A percentile compares a stretch with the other conserved stretches of the same genome.
phyloP scores from a whole-genome alignment of 225 moss, liverwort and hornwort genomes.

The Physcomitrellopsis africana region DNA sequence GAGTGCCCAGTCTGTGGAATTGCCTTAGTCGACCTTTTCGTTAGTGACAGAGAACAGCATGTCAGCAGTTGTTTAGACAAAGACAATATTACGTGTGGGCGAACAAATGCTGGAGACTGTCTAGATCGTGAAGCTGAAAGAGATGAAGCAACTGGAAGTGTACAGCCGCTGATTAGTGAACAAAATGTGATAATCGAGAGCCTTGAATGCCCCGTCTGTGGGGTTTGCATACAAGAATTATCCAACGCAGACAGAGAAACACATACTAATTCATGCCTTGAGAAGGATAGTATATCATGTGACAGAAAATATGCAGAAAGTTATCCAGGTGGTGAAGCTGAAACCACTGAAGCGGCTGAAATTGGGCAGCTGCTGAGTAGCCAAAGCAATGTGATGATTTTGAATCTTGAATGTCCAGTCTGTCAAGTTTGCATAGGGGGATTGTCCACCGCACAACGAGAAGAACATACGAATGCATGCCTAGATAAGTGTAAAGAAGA shows the following conservation, averaged over 20 bases:
- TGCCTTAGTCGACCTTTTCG: slow-evolving; percentile 39
- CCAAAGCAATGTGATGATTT: slow-evolving; percentile 20
- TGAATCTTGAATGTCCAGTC: slow-evolving; percentile 61
- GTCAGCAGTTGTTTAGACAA: slow-evolving; percentile 68
- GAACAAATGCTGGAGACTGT: slow-evolving; percentile 24
- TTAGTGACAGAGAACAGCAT: slow-evolving; percentile 60
- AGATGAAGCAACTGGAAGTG: slow-evolving; percentile 21
- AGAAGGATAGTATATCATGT: slow-evolving; percentile 29
- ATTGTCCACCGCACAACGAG: slow-evolving; percentile 59
- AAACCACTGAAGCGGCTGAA: slow-evolving; percentile 21
- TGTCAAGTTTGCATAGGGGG: slow-evolving; percentile 67
- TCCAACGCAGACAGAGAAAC: slow-evolving; percentile 48
- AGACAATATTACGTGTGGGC: slow-evolving; percentile 18
- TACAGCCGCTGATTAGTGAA: slow-evolving; percentile 25
- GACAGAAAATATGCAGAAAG: slow-evolving; percentile 29
- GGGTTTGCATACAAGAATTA: slow-evolving; percentile 51
- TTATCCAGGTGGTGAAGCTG: slow-evolving; percentile 30
- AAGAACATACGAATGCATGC: slow-evolving; percentile 78
- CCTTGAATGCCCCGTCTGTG: slow-evolving; percentile 76
- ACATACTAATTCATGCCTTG: slow-evolving; percentile 73
- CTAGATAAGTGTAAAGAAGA: slow-evolving; percentile 55
- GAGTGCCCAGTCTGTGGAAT: slow-evolving; percentile 70
- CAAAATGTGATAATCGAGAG: slow-evolving; percentile 14
- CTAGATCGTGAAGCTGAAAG: slow-evolving; percentile 26
- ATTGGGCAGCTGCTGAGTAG: slow-evolving; percentile 24